Conservation (phyloP, 2,329 filamentous ascomycete genomes). For the Botrytis fragariae region DNA sequence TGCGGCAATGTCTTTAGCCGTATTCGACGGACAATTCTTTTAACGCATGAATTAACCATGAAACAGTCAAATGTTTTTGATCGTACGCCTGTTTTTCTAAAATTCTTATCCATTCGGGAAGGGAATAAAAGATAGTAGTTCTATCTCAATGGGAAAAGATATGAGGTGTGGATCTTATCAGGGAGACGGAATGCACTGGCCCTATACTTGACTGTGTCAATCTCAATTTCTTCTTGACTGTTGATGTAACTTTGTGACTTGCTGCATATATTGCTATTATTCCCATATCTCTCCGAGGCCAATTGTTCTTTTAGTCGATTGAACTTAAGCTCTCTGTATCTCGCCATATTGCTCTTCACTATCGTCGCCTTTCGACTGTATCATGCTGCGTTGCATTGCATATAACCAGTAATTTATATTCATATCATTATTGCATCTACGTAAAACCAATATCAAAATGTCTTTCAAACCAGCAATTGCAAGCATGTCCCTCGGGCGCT, state of each 20-base stretch:
- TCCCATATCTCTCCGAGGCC: background rate
- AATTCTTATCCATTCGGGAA: background rate
- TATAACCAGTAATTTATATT: background rate
- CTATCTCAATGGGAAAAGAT: background rate
- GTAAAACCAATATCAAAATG: slow-evolving; percentile 40
- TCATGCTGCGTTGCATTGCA: background rate
- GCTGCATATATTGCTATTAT: background rate
- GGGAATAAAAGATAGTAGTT: background rate
- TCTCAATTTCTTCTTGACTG: background rate
- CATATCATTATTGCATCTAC: background rate
- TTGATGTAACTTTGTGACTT: background rate
- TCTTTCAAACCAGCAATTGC: slow-evolving; percentile 65
- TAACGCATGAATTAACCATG: background rate
- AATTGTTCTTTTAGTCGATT: background rate
- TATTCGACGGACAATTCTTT: background rate
- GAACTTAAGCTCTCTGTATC: background rate
- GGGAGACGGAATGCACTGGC: background rate
- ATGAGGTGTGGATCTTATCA: background rate
- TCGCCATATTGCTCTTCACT: background rate
- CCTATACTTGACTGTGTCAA: background rate
- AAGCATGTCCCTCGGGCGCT: slow-evolving; percentile 70
- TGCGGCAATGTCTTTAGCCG: background rate
- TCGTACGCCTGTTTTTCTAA: background rate
- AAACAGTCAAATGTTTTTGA: background rate
- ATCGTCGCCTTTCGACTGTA: background rate